Evolutionary conservation across 1,139 yeast genomes (phyloP).

Genomic region (Yamadazyma pseudoaaseri): DNA sequence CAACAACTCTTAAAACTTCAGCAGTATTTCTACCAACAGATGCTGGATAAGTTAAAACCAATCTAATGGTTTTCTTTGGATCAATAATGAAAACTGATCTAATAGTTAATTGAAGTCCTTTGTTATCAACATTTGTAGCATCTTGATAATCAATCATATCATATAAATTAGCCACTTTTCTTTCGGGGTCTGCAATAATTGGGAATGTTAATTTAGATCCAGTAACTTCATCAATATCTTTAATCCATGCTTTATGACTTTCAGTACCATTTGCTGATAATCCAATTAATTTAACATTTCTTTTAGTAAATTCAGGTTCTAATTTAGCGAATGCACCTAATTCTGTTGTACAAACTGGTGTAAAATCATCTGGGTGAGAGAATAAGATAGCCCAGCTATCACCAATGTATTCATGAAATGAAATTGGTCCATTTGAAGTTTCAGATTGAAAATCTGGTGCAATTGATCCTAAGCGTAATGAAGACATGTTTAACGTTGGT

Average conservation of each 20-base stretch:
- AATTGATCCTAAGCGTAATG: slow-evolving; percentile 44
- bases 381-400: slow-evolving; percentile 77
- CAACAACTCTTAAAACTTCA: slow-evolving; percentile 83
- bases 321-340: slow-evolving; percentile 83
- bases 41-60: slow-evolving; percentile 84
- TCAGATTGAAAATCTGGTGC: slow-evolving; percentile 86
- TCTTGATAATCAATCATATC: slow-evolving; percentile 93
- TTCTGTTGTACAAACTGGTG: slow-evolving; percentile 90
- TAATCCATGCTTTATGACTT: slow-evolving; percentile 77
- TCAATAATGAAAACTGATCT: slow-evolving; percentile 89
- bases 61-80: slow-evolving; percentile 80
- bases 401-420: slow-evolving; percentile 78
- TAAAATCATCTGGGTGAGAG: slow-evolving; percentile 86
- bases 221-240: slow-evolving; percentile 79
- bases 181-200: slow-evolving; percentile 78
- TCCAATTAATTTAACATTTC: slow-evolving; percentile 76
- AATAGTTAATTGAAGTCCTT: slow-evolving; percentile 64
- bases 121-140: slow-evolving; percentile 73
- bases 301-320: slow-evolving; percentile 76
- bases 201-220: slow-evolving; percentile 78
- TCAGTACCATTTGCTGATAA: slow-evolving; percentile 71
- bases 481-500: slow-evolving; percentile 9
- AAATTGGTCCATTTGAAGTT: slow-evolving; percentile 73
- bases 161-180: slow-evolving; percentile 77
- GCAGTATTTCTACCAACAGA: slow-evolving; percentile 88